phyloP scores from a whole-genome alignment of 2,329 filamentous ascomycete species.

The Torrubiellomyces zombiae region DNA sequence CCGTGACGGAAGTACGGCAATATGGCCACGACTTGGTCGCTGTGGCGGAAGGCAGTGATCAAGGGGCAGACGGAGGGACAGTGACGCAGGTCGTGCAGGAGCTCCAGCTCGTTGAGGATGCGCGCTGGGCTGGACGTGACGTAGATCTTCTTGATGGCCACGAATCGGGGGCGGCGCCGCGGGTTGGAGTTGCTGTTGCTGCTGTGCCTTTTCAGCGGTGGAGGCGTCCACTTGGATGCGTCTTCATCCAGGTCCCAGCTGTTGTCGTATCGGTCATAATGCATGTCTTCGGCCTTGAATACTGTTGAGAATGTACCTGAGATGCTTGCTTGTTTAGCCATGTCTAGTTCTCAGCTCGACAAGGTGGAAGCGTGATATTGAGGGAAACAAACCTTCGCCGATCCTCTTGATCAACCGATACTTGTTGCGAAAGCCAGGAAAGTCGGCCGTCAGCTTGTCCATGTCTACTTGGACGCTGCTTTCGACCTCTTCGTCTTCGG shows the following conservation, averaged over 20 bases:
- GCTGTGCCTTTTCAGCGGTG: slow-evolving; percentile 38
- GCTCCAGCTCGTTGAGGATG: slow-evolving; percentile 90
- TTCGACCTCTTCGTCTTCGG: slow-evolving; percentile 49
- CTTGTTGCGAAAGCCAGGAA: slow-evolving; percentile 65
- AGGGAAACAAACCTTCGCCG: slow-evolving; percentile 56
- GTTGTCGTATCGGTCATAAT: slow-evolving; percentile 71
- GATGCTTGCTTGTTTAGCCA: background rate
- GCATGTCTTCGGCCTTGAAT: slow-evolving; percentile 91
- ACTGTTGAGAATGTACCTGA: slow-evolving; percentile 97
- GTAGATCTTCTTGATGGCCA: slow-evolving; percentile 98
- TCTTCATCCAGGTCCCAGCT: slow-evolving; percentile 67
- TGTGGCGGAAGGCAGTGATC: slow-evolving; percentile 89
- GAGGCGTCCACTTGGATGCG: slow-evolving; percentile 50
- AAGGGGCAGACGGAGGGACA: slow-evolving; percentile 81
- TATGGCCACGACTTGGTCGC: slow-evolving; percentile 88
- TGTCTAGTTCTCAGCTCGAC: no score
- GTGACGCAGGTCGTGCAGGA: slow-evolving; percentile 72
- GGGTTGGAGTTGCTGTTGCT: slow-evolving; percentile 16
- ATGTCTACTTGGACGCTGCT: slow-evolving; percentile 68
- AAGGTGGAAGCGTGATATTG: no score
- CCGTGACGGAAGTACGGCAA: slow-evolving; percentile 90
- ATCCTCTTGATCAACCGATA: slow-evolving; percentile 93
- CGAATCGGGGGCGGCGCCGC: slow-evolving; percentile 45
- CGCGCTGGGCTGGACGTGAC: slow-evolving; percentile 88
- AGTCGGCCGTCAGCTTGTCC: slow-evolving; percentile 63